Evolutionary conservation across 306 rosid species (phyloP), one percentile per base, ranked within the genome.

Genomic region (Adenanthera pavonina): DNA sequence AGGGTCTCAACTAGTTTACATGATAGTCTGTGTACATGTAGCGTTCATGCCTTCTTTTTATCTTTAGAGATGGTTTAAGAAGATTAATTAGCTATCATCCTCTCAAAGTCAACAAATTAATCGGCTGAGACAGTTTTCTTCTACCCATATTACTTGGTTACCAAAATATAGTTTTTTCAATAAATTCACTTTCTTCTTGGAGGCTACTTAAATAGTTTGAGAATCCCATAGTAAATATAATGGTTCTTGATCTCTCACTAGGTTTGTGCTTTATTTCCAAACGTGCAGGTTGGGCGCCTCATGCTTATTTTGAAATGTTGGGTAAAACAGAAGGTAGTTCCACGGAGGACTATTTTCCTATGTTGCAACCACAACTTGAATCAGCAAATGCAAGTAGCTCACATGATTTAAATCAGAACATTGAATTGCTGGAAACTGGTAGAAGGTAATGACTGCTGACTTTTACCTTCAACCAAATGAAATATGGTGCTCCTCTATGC

Each of bases 221-320:
- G 1, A 40, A 19, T 25, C 25, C 68, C n/a, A 19, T 19, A 1
- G 5, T 20, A 11, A 41, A 25, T 25, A 15, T 43, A 14, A 1
- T 25, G 10, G 56, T 57, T 41, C 43, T 75, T 75, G 44, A 60
- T 44, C 36, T 43, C 69, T 44, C 74, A 43, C 67, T 20, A 43
- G 16, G 34, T 30, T 43, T 30, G 2, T 75, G 65, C 34, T 36
- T 25, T 54, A 10, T 54, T 19, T 54, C 36, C 56, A 46, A 48
- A 59, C 36, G 11, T 57, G 74, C 78, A 85, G 85, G 88, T 59
- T 81, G 81, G 88, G 83, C 85, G 12, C 88, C 88, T 67, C 78
- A 81, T 74, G 72, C 77, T 25, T 85, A 85, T 78, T 81, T 77
- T 41, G 69, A 25, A 46, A 73, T 74, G 78, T 38, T 81, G 81